Base-by-base conservation (phyloP, 2,329 filamentous ascomycete genomes). In the Daldinia eschscholtzii region DNA sequence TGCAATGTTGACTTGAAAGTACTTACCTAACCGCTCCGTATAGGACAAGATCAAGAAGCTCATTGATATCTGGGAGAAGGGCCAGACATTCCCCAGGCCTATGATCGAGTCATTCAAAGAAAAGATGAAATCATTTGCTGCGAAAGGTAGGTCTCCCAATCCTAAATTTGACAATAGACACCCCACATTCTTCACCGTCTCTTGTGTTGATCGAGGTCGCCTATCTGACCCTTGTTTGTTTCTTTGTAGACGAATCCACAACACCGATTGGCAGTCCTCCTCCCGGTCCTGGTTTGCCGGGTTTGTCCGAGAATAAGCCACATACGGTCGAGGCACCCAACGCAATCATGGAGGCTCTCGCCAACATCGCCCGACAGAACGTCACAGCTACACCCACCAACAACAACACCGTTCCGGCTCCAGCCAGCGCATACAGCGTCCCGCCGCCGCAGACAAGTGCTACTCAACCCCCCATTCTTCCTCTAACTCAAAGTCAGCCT, bases 61-160 rank as follows among this genome's bases (percentile, higher is more conserved):
- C 75, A 85, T 98, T 82, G 94, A 97, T 79, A 99, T 99, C 74
- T 99, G 96, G 96, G 94, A 98, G 80, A 96, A 96, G 78, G 93
- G 93, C 72, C 91, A 92, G 79, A 98, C 94, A 23, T 98, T 99
- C 80, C 94, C 96, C 28, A 80, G 86, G 46, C 81, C 90, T 61
- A 91, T 97, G 89, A 88, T 99, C 75, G 85, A 86, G 70, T 89
- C 88, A 41, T 97, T 97, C 86, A 95, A 93, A 82, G 87, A 93
- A 78, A 94, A 93, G 81, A 80, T 97, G 76, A 91, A 86, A 71
- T 85, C 88, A 68, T 83, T 87, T 57, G 78, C 84, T 66, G 80
- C 84, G 73, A 84, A 87, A 78, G 89, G 91, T 94, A 93, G 85
- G 91, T 84, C 73, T 73, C 68, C 70, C 71, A 72, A 55, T 62